Percentiles rank a stretch among this genome's conserved stretches.
These are phyloP conservation scores for Thalassiosira oceanica DNA, from an alignment of 352 stramenopile species.

Conservation along the genomic window DNA sequence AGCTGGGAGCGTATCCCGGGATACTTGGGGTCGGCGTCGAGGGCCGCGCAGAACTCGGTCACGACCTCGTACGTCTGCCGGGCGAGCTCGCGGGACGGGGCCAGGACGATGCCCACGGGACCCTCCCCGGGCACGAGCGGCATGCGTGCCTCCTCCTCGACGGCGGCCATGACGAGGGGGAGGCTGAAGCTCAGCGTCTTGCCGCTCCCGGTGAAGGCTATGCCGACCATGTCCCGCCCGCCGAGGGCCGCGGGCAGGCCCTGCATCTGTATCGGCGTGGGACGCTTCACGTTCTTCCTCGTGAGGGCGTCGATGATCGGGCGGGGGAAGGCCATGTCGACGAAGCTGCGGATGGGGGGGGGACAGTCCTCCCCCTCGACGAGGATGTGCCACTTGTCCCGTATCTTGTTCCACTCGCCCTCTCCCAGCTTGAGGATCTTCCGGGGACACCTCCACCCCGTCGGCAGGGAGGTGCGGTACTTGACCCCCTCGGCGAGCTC, in stretches of 20 bases:
- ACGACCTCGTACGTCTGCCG: constrained; percentile 97
- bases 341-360: constrained; percentile 95
- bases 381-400: constrained; percentile 98
- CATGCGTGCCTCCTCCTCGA: constrained; percentile 93
- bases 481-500: constrained; percentile 90
- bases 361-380: constrained; percentile 94
- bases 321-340: constrained; percentile 94
- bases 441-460: constrained; percentile 88
- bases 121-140: constrained; percentile 91
- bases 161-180: constrained; percentile 93
- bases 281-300: constrained; percentile 93
- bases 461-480: constrained; percentile 88
- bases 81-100: constrained; percentile 95
- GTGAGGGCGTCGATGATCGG: constrained; percentile 90
- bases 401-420: constrained; percentile 87
- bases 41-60: constrained; percentile 87
- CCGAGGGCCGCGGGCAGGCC: constrained; percentile 95
- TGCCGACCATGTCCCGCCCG: constrained; percentile 97
- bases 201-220: constrained; percentile 97
- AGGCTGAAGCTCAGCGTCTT: constrained; percentile 98
- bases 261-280: constrained; percentile 98
- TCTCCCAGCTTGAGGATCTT: constrained; percentile 87
- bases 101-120: constrained; percentile 95
- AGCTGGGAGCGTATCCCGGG: constrained; percentile 86
- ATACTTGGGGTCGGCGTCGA: constrained; percentile 70